Evolutionary conservation across 1,284 basidiomycete species (phyloP), one percentile per base, ranked within the genome.

Genomic region (Cystobasidium slooffiae): DNA sequence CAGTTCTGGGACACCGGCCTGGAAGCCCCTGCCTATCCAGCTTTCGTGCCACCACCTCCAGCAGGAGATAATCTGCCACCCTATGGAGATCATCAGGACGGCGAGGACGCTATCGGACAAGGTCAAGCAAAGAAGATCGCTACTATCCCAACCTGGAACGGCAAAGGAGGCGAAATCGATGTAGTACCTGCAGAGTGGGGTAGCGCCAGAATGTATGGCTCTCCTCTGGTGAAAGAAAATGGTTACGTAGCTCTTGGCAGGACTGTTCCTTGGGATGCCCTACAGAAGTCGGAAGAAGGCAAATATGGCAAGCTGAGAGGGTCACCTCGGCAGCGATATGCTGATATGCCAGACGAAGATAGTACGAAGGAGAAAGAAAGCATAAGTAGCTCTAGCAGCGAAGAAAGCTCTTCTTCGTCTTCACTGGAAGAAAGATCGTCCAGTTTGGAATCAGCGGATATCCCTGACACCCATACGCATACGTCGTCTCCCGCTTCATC

Each of bases 1-100:
- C 90, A 91, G 73, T 81, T 81, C 75, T 84, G 84, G 84, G 81
- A 81, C 62, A 53, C 63, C 0, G 81, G 81, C 0, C 44, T 77
- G 20, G 75, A 73, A 46, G 75, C 72, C 58, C 78, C 76, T 78
- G 81, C 43, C 12, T 77, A 70, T 52, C 74, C 62, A 12, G 69
- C 52, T 14, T 47, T 18, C 41, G 55, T 64, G 20, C 37, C 53
- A 4, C 18, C 31, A 22, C 24, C 63, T 22, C 56, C 66, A 14
- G 24, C 24, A 63, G 49, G 75, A 61, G 61, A 65, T 31, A 56
- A 75, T 63, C 14, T 62, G 52, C 53, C 55, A 4, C 63, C 75
- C 0, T 24, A 31, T 9, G 49, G 56, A 18, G 44, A 43, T 16
- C 24, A 49, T 31, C 20, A 65, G 22, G 51, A 56, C 37, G 39